These are phyloP conservation scores for Protomyces pachydermus DNA, from an alignment of 1,139 yeast genomes.

Conservation along the genomic window DNA sequence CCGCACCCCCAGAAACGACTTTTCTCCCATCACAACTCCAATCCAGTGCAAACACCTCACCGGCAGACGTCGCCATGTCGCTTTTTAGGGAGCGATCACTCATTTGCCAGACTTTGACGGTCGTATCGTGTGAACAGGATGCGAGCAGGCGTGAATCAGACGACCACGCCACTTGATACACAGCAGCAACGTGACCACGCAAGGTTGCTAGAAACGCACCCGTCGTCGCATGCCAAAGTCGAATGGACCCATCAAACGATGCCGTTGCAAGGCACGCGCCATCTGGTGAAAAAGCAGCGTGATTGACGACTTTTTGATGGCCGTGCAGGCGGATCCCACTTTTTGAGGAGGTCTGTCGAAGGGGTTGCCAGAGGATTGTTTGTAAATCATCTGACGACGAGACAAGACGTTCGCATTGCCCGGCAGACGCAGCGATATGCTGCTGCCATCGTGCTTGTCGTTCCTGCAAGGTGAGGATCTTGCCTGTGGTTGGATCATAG, in stretches of 20 bases:
- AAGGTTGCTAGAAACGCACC: conserved; percentile 90
- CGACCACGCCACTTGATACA: conserved; percentile 98
- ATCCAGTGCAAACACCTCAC: conserved; percentile 94
- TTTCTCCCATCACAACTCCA: conserved; percentile 94
- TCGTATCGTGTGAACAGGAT: conserved; percentile 92
- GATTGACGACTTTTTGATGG: conserved; percentile 92
- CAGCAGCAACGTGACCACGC: conserved; percentile 97
- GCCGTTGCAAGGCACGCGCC: conserved; percentile 88
- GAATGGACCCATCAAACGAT: conserved; percentile 90
- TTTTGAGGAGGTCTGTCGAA: conserved; percentile 55
- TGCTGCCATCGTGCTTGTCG: conserved; percentile 70
- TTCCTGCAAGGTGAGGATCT: conserved; percentile 35
- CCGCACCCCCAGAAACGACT: conserved; percentile 96
- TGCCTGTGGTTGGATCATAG: conserved; percentile 39
- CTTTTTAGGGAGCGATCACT: conserved; percentile 74
- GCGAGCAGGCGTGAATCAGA: conserved; percentile 87
- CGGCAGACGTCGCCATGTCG: conserved; percentile 92
- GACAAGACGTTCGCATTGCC: conserved; percentile 70
- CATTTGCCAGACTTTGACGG: conserved; percentile 95
- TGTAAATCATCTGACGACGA: conserved; percentile 97
- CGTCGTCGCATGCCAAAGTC: conserved; percentile 91
- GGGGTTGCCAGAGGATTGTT: conserved; percentile 85
- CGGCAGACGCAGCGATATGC: conserved; percentile 62
- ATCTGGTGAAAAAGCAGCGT: conserved; percentile 93
- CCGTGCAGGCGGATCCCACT: conserved; percentile 95